These are phyloP conservation scores for Trichoderma afroharzianum DNA, from an alignment of 2,329 filamentous ascomycete genomes.

Conservation along the genomic window DNA sequence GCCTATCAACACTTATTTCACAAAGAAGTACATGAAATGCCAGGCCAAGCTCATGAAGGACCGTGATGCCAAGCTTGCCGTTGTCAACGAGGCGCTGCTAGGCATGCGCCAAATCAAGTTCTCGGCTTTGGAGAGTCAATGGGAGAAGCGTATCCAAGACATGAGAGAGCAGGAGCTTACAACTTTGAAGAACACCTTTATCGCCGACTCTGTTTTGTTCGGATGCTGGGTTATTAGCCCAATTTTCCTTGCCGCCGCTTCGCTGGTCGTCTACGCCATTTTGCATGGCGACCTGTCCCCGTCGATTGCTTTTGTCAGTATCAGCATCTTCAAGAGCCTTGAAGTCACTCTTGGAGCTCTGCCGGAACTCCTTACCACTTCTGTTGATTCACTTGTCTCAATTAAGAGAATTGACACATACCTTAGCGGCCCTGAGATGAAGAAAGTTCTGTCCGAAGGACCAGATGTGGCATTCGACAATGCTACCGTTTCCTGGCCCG, in stretches of 20 bases:
- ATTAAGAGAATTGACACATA: constrained; percentile 69
- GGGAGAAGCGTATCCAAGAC: constrained; percentile 65
- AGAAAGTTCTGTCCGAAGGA: constrained; percentile 50
- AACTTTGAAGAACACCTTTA: constrained; percentile 64
- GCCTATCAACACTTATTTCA: constrained; percentile 65
- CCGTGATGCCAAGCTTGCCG: constrained; percentile 69
- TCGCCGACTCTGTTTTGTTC: constrained; percentile 59
- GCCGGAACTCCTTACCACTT: constrained; percentile 68
- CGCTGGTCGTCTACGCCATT: constrained; percentile 64
- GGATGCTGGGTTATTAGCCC: constrained; percentile 71
- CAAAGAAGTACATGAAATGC: constrained; percentile 60
- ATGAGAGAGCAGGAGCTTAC: constrained; percentile 63
- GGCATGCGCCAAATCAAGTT: constrained; percentile 86
- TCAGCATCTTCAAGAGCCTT: constrained; percentile 70
- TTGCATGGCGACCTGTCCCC: constrained; percentile 61
- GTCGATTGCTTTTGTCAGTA: constrained; percentile 74
- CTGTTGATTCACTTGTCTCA: constrained; percentile 71
- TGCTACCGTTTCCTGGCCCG: constrained; percentile 71
- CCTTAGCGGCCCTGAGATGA: constrained; percentile 62
- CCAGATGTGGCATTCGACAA: constrained; percentile 62
- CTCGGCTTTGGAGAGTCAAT: constrained; percentile 69
- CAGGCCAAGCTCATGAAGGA: constrained; percentile 72
- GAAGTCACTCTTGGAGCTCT: constrained; percentile 68
- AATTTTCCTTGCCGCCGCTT: constrained; percentile 67
- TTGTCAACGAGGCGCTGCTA: constrained; percentile 72